Base-by-base conservation (phyloP, 345 rosid genomes). In the Gynandropsis gynandra region DNA sequence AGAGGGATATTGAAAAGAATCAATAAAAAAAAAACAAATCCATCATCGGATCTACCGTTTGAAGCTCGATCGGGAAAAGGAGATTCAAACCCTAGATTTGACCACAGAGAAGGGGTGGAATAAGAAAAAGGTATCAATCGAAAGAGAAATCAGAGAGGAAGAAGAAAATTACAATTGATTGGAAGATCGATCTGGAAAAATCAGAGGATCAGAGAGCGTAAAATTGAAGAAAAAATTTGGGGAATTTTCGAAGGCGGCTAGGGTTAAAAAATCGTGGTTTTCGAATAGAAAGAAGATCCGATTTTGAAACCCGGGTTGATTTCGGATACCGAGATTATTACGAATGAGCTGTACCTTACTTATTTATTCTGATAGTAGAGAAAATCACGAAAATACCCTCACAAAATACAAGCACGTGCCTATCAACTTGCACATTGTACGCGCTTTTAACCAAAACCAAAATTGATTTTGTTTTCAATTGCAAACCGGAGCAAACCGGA, bases 41-140 rank as follows among this genome's bases (percentile, higher is more conserved):
- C 41, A 51, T 56, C 49, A 36, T 42, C 0, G 42, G 63, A 64
- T 50, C 63, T 64, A 37, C 10, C 42, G 53, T 34, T 56, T 56
- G 3, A 24, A 1, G 42, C 52, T 35, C 0, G 56, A 50, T 64
- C 58, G 21, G 35, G 27, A 50, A 50, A 7, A 11, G 41, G 24
- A 50, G 48, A 35, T 16, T 14, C 32, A 64, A 56, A 41, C 36
- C 62, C 68, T 55, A 64, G 57, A 9, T 56, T 55, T 64, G 46
- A 48, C 8, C 40, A 13, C 24, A 40, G 11, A 40, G 15, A 4
- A 29, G 1, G 42, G 59, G 38, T 45, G 53, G 9, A 29, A 58
- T 17, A 42, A 64, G n/a, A 57, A 45, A 58, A 54, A 18, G 19
- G 64, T 51, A 58, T 51, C 64, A 65, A 45, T 65, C 64, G 59